phyloP scores from a whole-genome alignment of 2,329 filamentous ascomycete species.

The Cladosporium sp. region DNA sequence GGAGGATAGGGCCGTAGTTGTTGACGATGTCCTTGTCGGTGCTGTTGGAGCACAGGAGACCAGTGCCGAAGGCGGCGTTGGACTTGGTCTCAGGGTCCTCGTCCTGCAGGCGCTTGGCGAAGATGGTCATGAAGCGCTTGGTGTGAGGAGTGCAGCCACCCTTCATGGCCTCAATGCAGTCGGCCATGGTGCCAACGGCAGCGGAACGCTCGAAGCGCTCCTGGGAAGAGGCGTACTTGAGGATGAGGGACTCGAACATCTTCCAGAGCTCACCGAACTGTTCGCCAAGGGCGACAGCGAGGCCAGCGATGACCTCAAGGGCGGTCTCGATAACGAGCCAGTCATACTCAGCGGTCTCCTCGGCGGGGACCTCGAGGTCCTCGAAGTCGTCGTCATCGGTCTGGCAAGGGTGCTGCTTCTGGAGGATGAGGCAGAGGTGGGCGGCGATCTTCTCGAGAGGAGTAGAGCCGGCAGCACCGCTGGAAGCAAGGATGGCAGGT shows the following conservation, averaged over 20 bases:
- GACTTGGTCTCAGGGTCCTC: constrained; percentile 91
- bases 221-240: constrained; percentile 83
- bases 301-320: constrained; percentile 83
- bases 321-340: constrained; percentile 96
- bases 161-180: constrained; percentile 85
- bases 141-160: constrained; percentile 81
- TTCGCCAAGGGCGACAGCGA: constrained; percentile 77
- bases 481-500: constrained; percentile 72
- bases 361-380: constrained; percentile 66
- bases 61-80: constrained; percentile 89
- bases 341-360: constrained; percentile 91
- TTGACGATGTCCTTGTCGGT: constrained; percentile 74
- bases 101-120: constrained; percentile 84
- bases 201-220: constrained; percentile 87
- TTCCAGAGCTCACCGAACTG: constrained; percentile 90
- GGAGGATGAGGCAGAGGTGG: constrained; percentile 76
- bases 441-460: constrained; percentile 65
- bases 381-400: constrained; percentile 82
- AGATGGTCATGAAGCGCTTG: constrained; percentile 70
- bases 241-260: constrained; percentile 87
- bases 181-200: constrained; percentile 87
- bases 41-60: constrained; percentile 81
- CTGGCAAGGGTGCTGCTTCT: constrained; percentile 89
- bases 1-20: constrained; percentile 74
- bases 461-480: constrained; percentile 59